Evolutionary conservation across 371 early-diverging fungal species (phyloP).

Genomic region (Mucor mucedo): DNA sequence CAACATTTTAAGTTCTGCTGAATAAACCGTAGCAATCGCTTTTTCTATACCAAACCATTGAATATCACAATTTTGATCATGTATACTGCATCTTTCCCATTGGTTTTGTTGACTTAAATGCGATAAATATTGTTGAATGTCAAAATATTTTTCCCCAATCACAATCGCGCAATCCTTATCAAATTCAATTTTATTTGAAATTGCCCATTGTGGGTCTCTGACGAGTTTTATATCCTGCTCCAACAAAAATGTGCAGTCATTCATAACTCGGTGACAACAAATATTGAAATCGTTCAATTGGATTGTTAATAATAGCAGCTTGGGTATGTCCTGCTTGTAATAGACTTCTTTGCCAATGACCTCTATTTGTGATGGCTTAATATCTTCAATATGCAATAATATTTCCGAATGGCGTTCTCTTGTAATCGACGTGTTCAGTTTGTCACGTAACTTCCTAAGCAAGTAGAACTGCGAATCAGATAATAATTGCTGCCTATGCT

Average conservation of each 20-base stretch:
- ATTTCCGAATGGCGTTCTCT: conserved; percentile 38
- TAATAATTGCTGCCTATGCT: conserved; percentile 59
- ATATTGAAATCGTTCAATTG: conserved; percentile 11
- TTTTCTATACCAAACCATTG: conserved; percentile 18
- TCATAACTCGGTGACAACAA: not conserved
- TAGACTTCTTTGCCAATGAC: not conserved
- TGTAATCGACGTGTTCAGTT: conserved; percentile 48
- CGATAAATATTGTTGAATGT: not conserved
- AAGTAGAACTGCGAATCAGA: conserved; percentile 66
- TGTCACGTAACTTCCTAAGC: conserved; percentile 55
- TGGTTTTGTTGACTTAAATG: not conserved
- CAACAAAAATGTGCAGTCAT: conserved; percentile 5
- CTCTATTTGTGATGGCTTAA: conserved; percentile 22
- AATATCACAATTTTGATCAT: conserved; percentile 7
- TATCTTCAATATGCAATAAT: conserved; percentile 41
- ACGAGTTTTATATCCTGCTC: conserved; percentile 4
- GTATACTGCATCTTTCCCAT: conserved; percentile 1
- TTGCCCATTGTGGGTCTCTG: conserved; percentile 8
- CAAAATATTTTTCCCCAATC: not conserved
- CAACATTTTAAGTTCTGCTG: not conserved
- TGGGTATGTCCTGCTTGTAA: conserved; percentile 8
- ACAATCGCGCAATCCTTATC: conserved; percentile 21
- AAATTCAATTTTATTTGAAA: conserved; percentile 3
- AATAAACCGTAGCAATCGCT: not conserved
- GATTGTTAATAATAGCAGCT: not conserved